Evolutionary conservation across 2,329 filamentous ascomycete species (phyloP).

Genomic region (Chaetomium strumarium): DNA sequence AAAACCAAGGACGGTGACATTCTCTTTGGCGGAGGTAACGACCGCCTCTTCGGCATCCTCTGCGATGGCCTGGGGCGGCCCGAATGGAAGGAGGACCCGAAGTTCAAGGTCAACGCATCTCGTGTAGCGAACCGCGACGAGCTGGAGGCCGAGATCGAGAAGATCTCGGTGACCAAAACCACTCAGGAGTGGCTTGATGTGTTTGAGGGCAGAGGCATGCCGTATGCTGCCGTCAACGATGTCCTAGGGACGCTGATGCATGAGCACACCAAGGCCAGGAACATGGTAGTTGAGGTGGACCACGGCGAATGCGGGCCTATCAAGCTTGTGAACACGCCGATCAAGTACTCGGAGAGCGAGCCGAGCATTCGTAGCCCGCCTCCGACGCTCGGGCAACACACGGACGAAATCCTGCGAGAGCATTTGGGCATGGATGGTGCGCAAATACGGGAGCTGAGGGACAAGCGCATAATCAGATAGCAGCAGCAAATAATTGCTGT

Average conservation of each 20-base stretch:
- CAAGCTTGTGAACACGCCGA: slow-evolving; percentile 85
- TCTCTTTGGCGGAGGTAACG: slow-evolving; percentile 67
- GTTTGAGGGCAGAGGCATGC: slow-evolving; percentile 87
- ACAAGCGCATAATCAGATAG: slow-evolving; percentile 59
- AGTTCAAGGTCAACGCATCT: slow-evolving; percentile 55
- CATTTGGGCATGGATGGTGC: slow-evolving; percentile 54
- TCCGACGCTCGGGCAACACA: slow-evolving; percentile 82
- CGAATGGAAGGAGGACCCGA: slow-evolving; percentile 54
- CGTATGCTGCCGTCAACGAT: slow-evolving; percentile 89
- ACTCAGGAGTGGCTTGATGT: slow-evolving; percentile 83
- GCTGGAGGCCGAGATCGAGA: slow-evolving; percentile 74
- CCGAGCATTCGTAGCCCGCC: slow-evolving; percentile 72
- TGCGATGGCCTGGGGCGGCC: slow-evolving; percentile 53
- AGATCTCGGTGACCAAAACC: slow-evolving; percentile 66
- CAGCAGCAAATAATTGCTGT: neutral
- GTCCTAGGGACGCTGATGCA: slow-evolving; percentile 79
- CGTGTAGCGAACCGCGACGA: slow-evolving; percentile 66
- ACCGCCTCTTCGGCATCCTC: slow-evolving; percentile 60
- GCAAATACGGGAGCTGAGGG: slow-evolving; percentile 57
- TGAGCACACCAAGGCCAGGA: slow-evolving; percentile 73
- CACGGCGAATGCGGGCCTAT: slow-evolving; percentile 79
- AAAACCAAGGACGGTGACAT: slow-evolving; percentile 65
- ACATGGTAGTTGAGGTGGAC: slow-evolving; percentile 85
- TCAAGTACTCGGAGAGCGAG: slow-evolving; percentile 83
- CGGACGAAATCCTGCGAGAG: slow-evolving; percentile 64